Evolutionary conservation across 441 rosid genomes (phyloP).

Genomic region (Omphalea diandra): DNA sequence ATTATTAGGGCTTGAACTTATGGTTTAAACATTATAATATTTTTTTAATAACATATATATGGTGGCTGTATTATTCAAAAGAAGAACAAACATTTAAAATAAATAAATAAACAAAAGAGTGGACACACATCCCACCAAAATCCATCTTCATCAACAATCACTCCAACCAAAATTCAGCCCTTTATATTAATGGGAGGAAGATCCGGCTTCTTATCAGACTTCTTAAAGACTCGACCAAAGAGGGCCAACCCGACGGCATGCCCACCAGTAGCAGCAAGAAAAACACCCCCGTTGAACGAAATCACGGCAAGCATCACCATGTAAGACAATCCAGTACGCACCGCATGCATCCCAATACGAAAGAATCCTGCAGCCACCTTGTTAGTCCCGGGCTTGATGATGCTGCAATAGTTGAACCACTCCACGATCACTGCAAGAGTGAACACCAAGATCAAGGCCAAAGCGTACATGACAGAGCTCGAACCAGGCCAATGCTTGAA

Average conservation of each 20-base stretch:
- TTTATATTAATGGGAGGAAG: constrained; percentile 23
- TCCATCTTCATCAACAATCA: too few relatives aligned
- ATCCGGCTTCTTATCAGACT: constrained; percentile 25
- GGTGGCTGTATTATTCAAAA: too few relatives aligned
- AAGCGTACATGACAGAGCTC: constrained; percentile 54
- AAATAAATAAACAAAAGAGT: too few relatives aligned
- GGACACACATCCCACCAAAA: too few relatives aligned
- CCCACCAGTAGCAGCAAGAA: constrained; percentile 48
- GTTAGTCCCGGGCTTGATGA: constrained; percentile 38
- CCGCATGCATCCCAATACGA: constrained; percentile 35
- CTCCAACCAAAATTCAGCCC: constrained; percentile 12
- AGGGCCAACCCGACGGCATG: constrained; percentile 45
- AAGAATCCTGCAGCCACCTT: constrained; percentile 43
- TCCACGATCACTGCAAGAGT: constrained; percentile 57
- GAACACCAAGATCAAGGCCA: constrained; percentile 60
- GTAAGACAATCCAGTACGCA: constrained; percentile 43
- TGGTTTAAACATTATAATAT: too few relatives aligned
- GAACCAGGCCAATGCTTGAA: constrained; percentile 80
- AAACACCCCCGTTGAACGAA: constrained; percentile 61
- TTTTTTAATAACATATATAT: too few relatives aligned
- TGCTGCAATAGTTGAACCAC: constrained; percentile 37
- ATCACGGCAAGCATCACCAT: constrained; percentile 59
- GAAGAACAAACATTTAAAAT: too few relatives aligned
- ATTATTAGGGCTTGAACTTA: too few relatives aligned
- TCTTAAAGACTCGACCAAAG: constrained; percentile 39